Base-by-base conservation (phyloP, 2,329 filamentous ascomycete genomes). In the Lecanosticta acicola region DNA sequence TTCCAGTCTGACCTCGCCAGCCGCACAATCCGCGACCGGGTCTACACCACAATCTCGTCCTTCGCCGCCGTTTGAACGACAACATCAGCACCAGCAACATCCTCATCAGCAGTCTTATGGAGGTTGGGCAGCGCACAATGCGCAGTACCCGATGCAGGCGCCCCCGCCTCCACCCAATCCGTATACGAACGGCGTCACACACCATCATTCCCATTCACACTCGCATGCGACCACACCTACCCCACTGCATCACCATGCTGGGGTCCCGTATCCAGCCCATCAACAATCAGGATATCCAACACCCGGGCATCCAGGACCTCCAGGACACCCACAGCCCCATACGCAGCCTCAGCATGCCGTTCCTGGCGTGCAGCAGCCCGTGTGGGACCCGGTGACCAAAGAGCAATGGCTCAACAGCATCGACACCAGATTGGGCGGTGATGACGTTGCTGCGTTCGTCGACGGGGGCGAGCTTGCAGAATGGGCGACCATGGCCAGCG, bases 371-470 rank as follows among this genome's bases (percentile, higher is more conserved):
- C 37, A 53, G 46, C 45, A 53, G 32, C 49, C 49, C 35, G 36
- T 50, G 5, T 59, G 60, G 59, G 54, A 59, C 43, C 48, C 55
- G 4, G 50, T 52, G 32, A 52, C 58, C 18, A 62, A 62, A 37
- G 63, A 67, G 21, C 52, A 57, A 1, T 69, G 66, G 66, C 52
- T 66, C 2, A 59, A 59, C 43, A 62, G 56, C 13, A 47, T 69
- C 32, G 61, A 69, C 14, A 66, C 63, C 5, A 52, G 59, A 1
- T 62, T 69, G 32, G 62, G 64, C 9, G 66, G 64, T n/a, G 66
- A 68, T 43, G 67, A 69, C 46, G 53, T 69, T 11, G 66, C 66
- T 7, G 66, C 66, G 4, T 69, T 69, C 48, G 64, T 66, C 10
- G 65, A 66, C 33, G 67, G 66, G 5, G 64, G 58, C 16, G 63